A percentile compares a stretch with the other conserved stretches of the same genome.
phyloP scores from a whole-genome alignment of 331 rosid species.

The Prunus yedoensis region DNA sequence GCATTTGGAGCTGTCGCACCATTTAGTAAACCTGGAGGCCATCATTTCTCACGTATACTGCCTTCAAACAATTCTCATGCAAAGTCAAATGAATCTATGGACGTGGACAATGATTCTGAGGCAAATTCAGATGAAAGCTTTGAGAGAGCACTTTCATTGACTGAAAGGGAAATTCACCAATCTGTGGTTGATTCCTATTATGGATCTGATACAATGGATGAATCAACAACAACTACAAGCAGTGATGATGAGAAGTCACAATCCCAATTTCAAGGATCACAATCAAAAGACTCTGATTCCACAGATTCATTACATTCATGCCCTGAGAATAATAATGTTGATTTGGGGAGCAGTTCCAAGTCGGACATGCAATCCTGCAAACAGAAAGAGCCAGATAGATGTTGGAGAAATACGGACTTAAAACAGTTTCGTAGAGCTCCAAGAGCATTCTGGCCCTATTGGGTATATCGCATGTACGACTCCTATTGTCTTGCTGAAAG shows the following conservation, averaged over 20 bases:
- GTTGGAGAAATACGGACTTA: conserved; percentile 30
- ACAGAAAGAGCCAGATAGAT: conserved; percentile 34
- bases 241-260: conserved; percentile 57
- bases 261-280: conserved; percentile 38
- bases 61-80: conserved; percentile 37
- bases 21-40: conserved; percentile 30
- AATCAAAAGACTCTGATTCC: conserved; percentile 41
- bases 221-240: conserved; percentile 38
- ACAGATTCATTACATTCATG: conserved; percentile 36
- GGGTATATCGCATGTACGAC: conserved; percentile 90
- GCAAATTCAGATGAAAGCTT: conserved; percentile 73
- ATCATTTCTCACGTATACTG: conserved; percentile 6
- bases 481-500: conserved; percentile 82
- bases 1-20: conserved; percentile 60
- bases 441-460: conserved; percentile 71
- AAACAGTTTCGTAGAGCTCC: conserved; percentile 48
- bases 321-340: conserved; percentile 41
- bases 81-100: conserved; percentile 36
- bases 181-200: conserved; percentile 46
- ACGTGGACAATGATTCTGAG: conserved; percentile 50
- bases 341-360: conserved; percentile 49
- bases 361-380: conserved; percentile 39
- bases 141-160: conserved; percentile 55
- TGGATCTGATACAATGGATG: conserved; percentile 46
- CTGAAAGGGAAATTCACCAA: conserved; percentile 57